A percentile compares a stretch with the other conserved stretches of the same genome.
Conservation (phyloP, 768 basidiomycete species). For the Russula griseocarnosa region DNA sequence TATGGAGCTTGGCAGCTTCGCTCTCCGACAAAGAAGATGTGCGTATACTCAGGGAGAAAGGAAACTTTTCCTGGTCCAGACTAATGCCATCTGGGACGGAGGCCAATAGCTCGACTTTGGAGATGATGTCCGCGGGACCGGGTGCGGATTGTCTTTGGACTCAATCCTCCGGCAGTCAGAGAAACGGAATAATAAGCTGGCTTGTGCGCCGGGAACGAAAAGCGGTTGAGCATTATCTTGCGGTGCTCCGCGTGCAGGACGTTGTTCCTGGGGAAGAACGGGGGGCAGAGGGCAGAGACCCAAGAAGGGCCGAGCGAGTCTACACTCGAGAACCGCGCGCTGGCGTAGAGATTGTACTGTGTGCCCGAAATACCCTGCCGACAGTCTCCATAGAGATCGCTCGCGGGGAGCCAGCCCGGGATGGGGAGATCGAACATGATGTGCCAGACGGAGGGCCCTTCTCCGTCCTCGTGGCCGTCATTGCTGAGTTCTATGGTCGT, state of each 20-base stretch:
- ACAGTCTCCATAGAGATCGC: constrained; percentile 42
- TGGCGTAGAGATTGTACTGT: constrained; percentile 63
- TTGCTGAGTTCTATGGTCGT: constrained; percentile 58
- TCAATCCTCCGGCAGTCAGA: constrained; percentile 20
- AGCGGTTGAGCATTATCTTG: constrained; percentile 51
- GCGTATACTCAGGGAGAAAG: constrained; percentile 58
- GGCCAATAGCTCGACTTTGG: constrained; percentile 60
- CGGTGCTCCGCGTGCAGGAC: constrained; percentile 40
- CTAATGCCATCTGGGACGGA: constrained; percentile 56
- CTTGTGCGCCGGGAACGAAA: constrained; percentile 39
- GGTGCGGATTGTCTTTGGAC: constrained; percentile 25
- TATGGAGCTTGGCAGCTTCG: constrained; percentile 52
- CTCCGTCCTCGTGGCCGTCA: constrained; percentile 57
- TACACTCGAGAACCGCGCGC: constrained; percentile 52
- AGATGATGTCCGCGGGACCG: constrained; percentile 50
- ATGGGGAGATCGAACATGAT: constrained; percentile 75
- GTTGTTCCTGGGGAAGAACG: constrained; percentile 47
- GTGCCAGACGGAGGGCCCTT: constrained; percentile 62
- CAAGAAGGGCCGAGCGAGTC: constrained; percentile 41
- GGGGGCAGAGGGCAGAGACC: constrained; percentile 52
- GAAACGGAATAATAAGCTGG: constrained; percentile 37
- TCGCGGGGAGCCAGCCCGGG: constrained; percentile 87
- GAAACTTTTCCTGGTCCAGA: constrained; percentile 45
- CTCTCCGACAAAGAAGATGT: constrained; percentile 47
- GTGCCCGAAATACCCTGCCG: constrained; percentile 48